Evolutionary conservation across 2,329 filamentous ascomycete genomes (phyloP).

Genomic region (Phyllosticta citrichinensis): DNA sequence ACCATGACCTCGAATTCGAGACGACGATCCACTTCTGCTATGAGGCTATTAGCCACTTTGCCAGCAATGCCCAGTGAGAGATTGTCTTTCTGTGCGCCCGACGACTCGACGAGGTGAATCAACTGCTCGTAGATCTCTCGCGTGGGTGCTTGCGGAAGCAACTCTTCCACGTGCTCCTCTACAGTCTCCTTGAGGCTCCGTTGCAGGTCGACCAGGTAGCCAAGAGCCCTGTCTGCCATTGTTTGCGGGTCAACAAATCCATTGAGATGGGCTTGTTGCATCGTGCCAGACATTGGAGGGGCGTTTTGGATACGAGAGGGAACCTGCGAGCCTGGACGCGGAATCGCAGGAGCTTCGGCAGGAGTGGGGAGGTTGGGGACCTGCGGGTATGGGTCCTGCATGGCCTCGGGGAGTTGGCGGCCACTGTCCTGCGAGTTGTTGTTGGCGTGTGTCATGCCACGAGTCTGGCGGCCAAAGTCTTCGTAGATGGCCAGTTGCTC

Average conservation of each 20-base stretch:
- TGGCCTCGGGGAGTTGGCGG: conserved; percentile 51
- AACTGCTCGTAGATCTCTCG: conserved; percentile 50
- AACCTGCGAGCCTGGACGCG: conserved; percentile 45
- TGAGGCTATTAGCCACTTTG: conserved; percentile 47
- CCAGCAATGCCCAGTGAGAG: conserved; percentile 47
- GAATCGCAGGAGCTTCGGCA: conserved; percentile 51
- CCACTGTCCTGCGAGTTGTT: conserved; percentile 50
- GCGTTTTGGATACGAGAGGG: conserved; percentile 35
- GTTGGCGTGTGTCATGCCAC: conserved; percentile 47
- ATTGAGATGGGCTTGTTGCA: conserved; percentile 43
- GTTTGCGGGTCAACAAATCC: conserved; percentile 49
- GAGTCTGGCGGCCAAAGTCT: conserved; percentile 82
- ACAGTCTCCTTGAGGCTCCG: conserved; percentile 45
- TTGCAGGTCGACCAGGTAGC: conserved; percentile 47
- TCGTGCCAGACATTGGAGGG: conserved; percentile 20
- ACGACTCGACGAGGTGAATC: conserved; percentile 41
- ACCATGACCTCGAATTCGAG: conserved; percentile 55
- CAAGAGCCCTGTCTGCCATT: conserved; percentile 43
- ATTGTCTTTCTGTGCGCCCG: conserved; percentile 45
- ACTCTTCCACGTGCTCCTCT: conserved; percentile 49
- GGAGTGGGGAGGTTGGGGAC: conserved; percentile 54
- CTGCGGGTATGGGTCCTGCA: conserved; percentile 50
- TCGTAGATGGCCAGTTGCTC: conserved; percentile 96
- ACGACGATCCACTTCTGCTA: conserved; percentile 42
- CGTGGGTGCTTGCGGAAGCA: conserved; percentile 45